phyloP scores from a whole-genome alignment of 345 rosid genomes.

The Balakata baccata region DNA sequence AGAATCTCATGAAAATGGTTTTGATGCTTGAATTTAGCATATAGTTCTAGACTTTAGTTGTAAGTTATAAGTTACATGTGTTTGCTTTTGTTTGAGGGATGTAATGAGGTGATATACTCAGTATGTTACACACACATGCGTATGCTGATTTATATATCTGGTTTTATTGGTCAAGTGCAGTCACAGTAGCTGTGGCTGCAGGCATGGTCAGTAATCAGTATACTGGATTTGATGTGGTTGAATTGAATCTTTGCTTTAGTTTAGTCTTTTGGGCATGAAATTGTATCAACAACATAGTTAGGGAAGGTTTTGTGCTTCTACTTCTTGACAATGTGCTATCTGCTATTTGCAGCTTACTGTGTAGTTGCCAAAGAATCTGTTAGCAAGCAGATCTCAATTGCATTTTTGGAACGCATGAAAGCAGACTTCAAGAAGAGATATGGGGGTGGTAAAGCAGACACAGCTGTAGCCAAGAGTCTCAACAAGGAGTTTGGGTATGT shows the following conservation, averaged over 20 bases:
- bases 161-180: too few relatives aligned
- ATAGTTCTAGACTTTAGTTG: neutral
- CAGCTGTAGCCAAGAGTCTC: conserved; percentile 86
- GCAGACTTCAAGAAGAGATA: conserved; percentile 90
- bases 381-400: conserved; percentile 88
- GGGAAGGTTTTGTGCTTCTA: conserved; percentile 3
- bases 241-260: neutral
- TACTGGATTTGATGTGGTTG: neutral
- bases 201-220: neutral
- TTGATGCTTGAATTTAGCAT: neutral
- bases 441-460: conserved; percentile 93
- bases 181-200: too few relatives aligned
- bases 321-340: conserved; percentile 19
- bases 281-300: neutral
- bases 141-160: neutral
- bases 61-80: neutral
- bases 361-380: conserved; percentile 92
- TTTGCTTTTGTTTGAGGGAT: too few relatives aligned
- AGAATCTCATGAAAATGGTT: neutral
- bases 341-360: conserved; percentile 68
- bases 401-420: conserved; percentile 83
- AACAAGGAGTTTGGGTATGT: conserved; percentile 92
- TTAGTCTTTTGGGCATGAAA: neutral
- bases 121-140: too few relatives aligned
- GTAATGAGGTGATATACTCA: too few relatives aligned